Evolutionary conservation across 768 basidiomycete species (phyloP).

Genomic region (Auricularia auricula-judae): DNA sequence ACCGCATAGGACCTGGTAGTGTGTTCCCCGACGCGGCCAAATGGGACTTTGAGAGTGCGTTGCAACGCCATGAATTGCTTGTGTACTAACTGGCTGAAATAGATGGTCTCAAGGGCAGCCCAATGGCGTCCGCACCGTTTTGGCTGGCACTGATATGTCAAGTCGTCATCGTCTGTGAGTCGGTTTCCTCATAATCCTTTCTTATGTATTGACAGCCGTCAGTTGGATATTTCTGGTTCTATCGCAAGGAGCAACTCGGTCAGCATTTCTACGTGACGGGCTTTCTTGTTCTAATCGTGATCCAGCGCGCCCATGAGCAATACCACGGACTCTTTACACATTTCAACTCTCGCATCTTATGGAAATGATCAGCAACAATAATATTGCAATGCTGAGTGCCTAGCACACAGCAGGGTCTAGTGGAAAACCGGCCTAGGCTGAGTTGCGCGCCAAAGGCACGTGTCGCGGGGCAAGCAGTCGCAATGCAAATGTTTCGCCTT

Average conservation of each 20-base stretch:
- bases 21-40: conserved; percentile 89
- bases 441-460: too few relatives aligned
- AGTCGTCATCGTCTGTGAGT: not conserved
- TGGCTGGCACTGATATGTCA: conserved; percentile 54
- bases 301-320: not conserved
- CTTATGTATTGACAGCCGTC: not conserved
- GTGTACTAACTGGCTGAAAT: conserved; percentile 1
- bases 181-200: not conserved
- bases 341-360: not conserved
- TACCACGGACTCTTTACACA: not conserved
- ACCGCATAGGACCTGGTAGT: conserved; percentile 75
- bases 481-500: too few relatives aligned
- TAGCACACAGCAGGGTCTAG: too few relatives aligned
- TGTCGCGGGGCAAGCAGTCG: too few relatives aligned
- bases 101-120: conserved; percentile 41
- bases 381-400: too few relatives aligned
- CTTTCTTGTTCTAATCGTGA: not conserved
- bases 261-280: not conserved
- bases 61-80: not conserved
- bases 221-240: conserved; percentile 92
- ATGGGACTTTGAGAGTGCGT: conserved; percentile 70
- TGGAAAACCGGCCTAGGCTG: too few relatives aligned
- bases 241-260: conserved; percentile 80
- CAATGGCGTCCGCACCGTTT: conserved; percentile 75
- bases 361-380: not conserved